Evolutionary conservation across 1,284 basidiomycete species (phyloP).

Genomic region (Rhodotorula sp.): DNA sequence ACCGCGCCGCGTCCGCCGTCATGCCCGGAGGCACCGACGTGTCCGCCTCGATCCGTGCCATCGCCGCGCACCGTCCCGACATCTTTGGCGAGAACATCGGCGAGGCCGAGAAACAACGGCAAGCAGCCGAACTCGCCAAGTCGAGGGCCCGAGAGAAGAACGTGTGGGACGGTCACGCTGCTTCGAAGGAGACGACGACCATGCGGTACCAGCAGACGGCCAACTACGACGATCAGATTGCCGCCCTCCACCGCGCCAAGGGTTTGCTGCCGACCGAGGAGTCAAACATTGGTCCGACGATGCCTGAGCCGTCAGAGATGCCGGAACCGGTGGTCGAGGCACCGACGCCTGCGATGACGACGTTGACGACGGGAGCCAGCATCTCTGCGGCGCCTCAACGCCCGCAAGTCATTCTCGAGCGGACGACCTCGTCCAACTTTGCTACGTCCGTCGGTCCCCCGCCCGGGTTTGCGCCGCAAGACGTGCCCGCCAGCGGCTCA

Average conservation of each 20-base stretch:
- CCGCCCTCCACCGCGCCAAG: conserved; percentile 83
- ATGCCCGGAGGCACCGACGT: conserved; percentile 69
- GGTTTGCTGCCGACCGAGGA: conserved; percentile 56
- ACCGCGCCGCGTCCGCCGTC: conserved; percentile 84
- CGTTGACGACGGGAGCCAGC: conserved; percentile 47
- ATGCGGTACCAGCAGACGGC: conserved; percentile 86
- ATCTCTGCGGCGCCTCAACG: conserved; percentile 50
- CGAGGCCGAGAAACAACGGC: conserved; percentile 32
- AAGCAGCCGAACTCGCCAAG: conserved; percentile 33
- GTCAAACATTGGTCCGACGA: conserved; percentile 43
- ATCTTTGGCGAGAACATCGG: conserved; percentile 70
- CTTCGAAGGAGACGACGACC: conserved; percentile 60
- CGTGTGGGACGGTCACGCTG: conserved; percentile 42
- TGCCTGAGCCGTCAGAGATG: not conserved
- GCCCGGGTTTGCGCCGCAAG: conserved; percentile 53
- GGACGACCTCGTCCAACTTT: conserved; percentile 13
- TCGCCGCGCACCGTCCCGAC: conserved; percentile 87
- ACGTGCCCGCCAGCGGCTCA: not conserved
- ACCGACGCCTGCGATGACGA: conserved; percentile 45
- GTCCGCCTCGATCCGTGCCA: conserved; percentile 81
- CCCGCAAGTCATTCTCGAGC: conserved; percentile 5
- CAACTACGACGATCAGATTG: conserved; percentile 92
- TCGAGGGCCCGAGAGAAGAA: conserved; percentile 36
- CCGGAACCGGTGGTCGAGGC: conserved; percentile 12
- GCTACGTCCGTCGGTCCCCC: conserved; percentile 54